Percentiles rank a stretch among this genome's conserved stretches.
phyloP scores from a whole-genome alignment of 2,329 filamentous ascomycete species.

The Penicillium aurantiogriseum region DNA sequence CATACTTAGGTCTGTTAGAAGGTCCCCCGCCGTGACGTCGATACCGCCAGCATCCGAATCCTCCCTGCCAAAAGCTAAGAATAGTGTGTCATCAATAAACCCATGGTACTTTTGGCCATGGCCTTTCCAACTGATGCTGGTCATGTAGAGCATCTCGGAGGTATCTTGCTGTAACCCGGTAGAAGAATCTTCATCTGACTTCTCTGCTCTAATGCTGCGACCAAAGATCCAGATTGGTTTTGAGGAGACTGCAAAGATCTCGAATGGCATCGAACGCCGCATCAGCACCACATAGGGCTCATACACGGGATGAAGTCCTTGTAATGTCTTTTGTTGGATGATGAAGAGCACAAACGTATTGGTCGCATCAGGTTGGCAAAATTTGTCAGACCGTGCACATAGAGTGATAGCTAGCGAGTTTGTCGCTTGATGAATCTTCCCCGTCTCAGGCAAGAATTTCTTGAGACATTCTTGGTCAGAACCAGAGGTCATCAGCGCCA shows the following conservation, averaged over 20 bases:
- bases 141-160: constrained; percentile 59
- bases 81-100: constrained; percentile 55
- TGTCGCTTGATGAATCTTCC: constrained; percentile 59
- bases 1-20: constrained; percentile 46
- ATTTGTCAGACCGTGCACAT: constrained; percentile 49
- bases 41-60: constrained; percentile 51
- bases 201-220: constrained; percentile 31
- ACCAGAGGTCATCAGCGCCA: constrained; percentile 40
- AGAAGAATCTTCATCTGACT: constrained; percentile 21
- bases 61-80: constrained; percentile 58
- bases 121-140: constrained; percentile 56
- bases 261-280: constrained; percentile 49
- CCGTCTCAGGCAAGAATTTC: constrained; percentile 48
- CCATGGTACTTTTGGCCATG: constrained; percentile 53
- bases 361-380: constrained; percentile 42
- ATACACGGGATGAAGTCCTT: constrained; percentile 52
- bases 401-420: constrained; percentile 59
- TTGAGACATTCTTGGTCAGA: constrained; percentile 50
- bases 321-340: constrained; percentile 56
- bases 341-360: constrained; percentile 59
- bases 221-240: constrained; percentile 59
- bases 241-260: constrained; percentile 50
- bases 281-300: constrained; percentile 59
- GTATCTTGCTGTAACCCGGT: constrained; percentile 25
- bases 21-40: constrained; percentile 52